These are phyloP conservation scores for Pugionium cornutum DNA, from an alignment of 345 rosid genomes.

Conservation along the genomic window DNA sequence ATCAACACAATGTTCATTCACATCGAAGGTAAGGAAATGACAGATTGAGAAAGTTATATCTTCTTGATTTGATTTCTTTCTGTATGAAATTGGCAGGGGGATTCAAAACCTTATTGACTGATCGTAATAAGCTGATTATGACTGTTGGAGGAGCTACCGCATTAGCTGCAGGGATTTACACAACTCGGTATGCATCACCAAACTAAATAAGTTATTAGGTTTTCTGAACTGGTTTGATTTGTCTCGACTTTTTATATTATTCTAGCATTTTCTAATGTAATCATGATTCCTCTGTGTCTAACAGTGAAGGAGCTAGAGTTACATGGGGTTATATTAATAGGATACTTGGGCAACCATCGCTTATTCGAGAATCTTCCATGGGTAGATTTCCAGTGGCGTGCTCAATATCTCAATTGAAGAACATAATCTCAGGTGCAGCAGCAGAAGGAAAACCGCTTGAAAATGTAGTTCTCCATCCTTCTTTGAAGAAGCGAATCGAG, in stretches of 20 bases:
- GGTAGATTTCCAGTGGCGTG: slow-evolving; percentile 66
- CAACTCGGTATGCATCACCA: slow-evolving; percentile 62
- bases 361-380: slow-evolving; percentile 85
- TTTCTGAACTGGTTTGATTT: slow-evolving; percentile 9
- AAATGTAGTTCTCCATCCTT: slow-evolving; percentile 79
- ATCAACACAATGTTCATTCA: slow-evolving; percentile 81
- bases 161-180: slow-evolving; percentile 92
- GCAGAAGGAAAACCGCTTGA: slow-evolving; percentile 48
- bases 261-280: neutral
- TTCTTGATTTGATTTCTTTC: slow-evolving; percentile 6
- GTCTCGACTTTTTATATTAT: neutral
- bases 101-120: slow-evolving; percentile 67
- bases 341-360: slow-evolving; percentile 90
- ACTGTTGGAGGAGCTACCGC: slow-evolving; percentile 93
- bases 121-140: slow-evolving; percentile 78
- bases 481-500: slow-evolving; percentile 74
- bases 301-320: slow-evolving; percentile 93
- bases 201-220: neutral
- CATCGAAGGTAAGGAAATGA: slow-evolving; percentile 66
- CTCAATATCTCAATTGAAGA: slow-evolving; percentile 51
- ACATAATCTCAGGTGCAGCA: slow-evolving; percentile 45
- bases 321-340: slow-evolving; percentile 91
- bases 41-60: neutral
- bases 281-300: slow-evolving; percentile 25
- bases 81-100: slow-evolving; percentile 57